phyloP scores from a whole-genome alignment of 2,329 filamentous ascomycete species.

The Fusarium humuli region DNA sequence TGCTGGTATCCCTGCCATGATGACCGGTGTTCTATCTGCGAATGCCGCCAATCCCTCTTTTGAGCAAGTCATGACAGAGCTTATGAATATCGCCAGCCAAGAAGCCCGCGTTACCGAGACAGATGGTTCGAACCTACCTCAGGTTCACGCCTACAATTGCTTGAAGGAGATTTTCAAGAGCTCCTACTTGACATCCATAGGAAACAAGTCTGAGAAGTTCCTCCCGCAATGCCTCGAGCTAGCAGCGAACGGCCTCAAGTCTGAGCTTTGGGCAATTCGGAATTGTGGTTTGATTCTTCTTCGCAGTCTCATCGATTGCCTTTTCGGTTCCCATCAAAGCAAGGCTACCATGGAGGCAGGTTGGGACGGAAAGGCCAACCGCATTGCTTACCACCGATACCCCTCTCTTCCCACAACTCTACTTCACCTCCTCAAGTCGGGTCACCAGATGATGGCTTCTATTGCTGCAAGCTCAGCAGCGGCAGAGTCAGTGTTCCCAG shows the following conservation, averaged over 20 bases:
- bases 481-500: constrained; percentile 82
- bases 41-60: constrained; percentile 71
- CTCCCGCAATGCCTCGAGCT: constrained; percentile 80
- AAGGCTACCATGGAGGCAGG: constrained; percentile 70
- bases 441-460: constrained; percentile 58
- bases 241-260: constrained; percentile 83
- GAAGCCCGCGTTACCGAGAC: constrained; percentile 66
- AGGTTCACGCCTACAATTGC: constrained; percentile 95
- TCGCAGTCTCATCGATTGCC: constrained; percentile 81
- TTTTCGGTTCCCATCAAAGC: constrained; percentile 81
- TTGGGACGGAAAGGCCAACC: constrained; percentile 72
- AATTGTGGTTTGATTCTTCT: constrained; percentile 94
- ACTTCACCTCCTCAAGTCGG: constrained; percentile 68
- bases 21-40: constrained; percentile 82
- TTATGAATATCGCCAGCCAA: constrained; percentile 68
- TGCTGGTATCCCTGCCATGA: constrained; percentile 88
- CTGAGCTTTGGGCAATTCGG: constrained; percentile 90
- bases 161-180: constrained; percentile 92
- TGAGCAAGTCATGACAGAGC: constrained; percentile 70
- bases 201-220: constrained; percentile 77
- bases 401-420: constrained; percentile 73
- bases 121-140: constrained; percentile 77
- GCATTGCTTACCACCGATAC: constrained; percentile 77
- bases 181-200: constrained; percentile 78
- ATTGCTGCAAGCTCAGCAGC: constrained; percentile 52